These are phyloP conservation scores for Tylopilus cervinicoccineus DNA, from an alignment of 768 basidiomycete species.

Conservation along the genomic window DNA sequence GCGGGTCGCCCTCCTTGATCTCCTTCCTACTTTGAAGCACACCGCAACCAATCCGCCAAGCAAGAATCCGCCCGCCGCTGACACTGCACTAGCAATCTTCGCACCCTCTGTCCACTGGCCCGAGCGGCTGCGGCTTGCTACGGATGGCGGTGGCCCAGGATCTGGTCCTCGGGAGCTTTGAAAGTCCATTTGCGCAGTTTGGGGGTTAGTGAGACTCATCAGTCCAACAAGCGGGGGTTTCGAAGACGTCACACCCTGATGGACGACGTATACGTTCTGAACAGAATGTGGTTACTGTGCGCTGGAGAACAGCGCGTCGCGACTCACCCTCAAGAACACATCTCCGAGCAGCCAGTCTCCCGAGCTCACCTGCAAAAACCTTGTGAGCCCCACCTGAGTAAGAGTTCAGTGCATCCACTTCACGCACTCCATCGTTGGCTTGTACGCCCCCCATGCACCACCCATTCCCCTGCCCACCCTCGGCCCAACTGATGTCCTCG, in stretches of 20 bases:
- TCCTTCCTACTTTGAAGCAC: conserved; percentile 8
- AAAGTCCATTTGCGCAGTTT: conserved; percentile 37
- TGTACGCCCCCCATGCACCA: conserved; percentile 61
- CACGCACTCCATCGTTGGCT: conserved; percentile 44
- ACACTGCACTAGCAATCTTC: conserved; percentile 21
- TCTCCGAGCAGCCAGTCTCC: conserved; percentile 65
- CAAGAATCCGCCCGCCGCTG: conserved; percentile 34
- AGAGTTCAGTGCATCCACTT: background rate
- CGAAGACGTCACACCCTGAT: conserved; percentile 39
- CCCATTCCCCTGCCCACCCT: conserved; percentile 34
- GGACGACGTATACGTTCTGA: conserved; percentile 53
- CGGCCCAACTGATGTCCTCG: conserved; percentile 48
- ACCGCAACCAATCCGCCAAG: conserved; percentile 30
- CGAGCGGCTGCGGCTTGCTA: conserved; percentile 1
- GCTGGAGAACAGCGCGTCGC: background rate
- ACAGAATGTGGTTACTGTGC: conserved; percentile 2
- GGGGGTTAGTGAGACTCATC: conserved; percentile 39
- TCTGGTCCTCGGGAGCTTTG: conserved; percentile 41
- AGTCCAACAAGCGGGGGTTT: conserved; percentile 45
- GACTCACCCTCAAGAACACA: conserved; percentile 48
- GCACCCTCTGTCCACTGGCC: conserved; percentile 16
- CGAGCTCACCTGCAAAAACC: conserved; percentile 38
- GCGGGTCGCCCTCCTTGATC: conserved; percentile 1
- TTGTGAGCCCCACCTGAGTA: conserved; percentile 3
- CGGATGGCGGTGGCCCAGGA: conserved; percentile 22